Evolutionary conservation across 2,329 filamentous ascomycete species (phyloP).

Genomic region (Gaeumannomyces sp.): DNA sequence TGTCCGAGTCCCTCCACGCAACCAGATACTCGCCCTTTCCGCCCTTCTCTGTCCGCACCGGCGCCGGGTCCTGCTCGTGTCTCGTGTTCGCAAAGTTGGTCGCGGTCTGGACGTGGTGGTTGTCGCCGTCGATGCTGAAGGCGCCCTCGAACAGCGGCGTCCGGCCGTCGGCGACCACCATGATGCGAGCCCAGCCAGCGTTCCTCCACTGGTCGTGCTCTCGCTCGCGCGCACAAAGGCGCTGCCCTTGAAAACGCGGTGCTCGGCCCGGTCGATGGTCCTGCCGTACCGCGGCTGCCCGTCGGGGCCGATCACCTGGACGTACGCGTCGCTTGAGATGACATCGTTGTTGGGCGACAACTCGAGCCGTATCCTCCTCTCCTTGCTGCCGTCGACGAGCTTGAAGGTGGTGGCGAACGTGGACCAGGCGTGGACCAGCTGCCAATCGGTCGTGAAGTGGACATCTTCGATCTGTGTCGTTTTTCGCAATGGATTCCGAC

Average conservation of each 20-base stretch:
- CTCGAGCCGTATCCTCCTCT: constrained; percentile 67
- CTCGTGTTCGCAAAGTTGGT: constrained; percentile 68
- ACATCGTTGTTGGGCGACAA: constrained; percentile 91
- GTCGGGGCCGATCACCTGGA: constrained; percentile 66
- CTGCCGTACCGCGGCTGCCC: constrained; percentile 59
- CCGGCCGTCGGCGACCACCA: constrained; percentile 68
- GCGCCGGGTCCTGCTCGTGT: constrained; percentile 62
- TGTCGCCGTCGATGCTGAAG: constrained; percentile 73
- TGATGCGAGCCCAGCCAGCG: constrained; percentile 81
- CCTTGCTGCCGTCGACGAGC: constrained; percentile 58
- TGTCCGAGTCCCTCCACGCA: constrained; percentile 86
- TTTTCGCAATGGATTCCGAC: constrained; percentile 69
- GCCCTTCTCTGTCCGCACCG: constrained; percentile 33
- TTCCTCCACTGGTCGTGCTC: constrained; percentile 63
- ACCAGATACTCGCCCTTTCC: constrained; percentile 73
- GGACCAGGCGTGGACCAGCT: constrained; percentile 73
- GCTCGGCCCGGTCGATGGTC: constrained; percentile 60
- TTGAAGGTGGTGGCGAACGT: constrained; percentile 80
- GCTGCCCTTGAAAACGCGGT: constrained; percentile 79
- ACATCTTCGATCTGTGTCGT: constrained; percentile 69
- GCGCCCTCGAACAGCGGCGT: constrained; percentile 86
- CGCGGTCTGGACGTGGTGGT: constrained; percentile 79
- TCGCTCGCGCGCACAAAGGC: constrained; percentile 60
- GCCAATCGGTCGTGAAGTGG: constrained; percentile 69
- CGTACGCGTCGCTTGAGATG: constrained; percentile 65